Evolutionary conservation across 768 basidiomycete species (phyloP), one percentile per base, ranked within the genome.

Genomic region (button mushroom (Agaricus bisporus)): DNA sequence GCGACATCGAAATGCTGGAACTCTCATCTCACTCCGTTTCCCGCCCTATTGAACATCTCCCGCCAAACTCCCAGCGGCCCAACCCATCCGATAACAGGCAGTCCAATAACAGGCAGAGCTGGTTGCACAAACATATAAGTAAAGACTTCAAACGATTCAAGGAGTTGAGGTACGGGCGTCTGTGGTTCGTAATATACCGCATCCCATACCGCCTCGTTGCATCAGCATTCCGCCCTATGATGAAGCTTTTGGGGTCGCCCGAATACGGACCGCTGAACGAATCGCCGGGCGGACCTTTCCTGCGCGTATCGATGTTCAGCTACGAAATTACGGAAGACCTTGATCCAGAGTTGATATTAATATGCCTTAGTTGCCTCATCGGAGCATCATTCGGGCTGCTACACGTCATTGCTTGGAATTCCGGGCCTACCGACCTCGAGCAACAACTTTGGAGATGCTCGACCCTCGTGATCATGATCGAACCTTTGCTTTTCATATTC

Each of bases 381-480:
- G 25, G 48, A 5, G 18, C 17, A 1, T 22, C 41, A n/a, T 41
- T 49, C n/a, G 48, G 48, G 25, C 38, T 37, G 28, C 9, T 49
- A 17, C 48, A 49, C 26, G 15, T 49, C 17, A 49, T 49, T 5
- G 39, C 48, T 41, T 49, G 48, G 48, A 39, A 37, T 6, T 49
- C 25, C 25, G 48, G 36, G 8, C 36, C 48, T 18, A 38, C 36
- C 2, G 37, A 38, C 10, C 14, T 39, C 22, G 38, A 49, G n/a
- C 20, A 14, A 26, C 20, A 14, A n/a, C 38, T 49, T 20, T 49
- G 48, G 48, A 39, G 48, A 12, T 28, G 17, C n/a, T 49, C 48
- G 26, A 49, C 38, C 22, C 22, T 41, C 22, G 22, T 41, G 37
- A 41, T 49, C 14, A 49, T 26, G 8, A 41, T 41, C 12, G 48